A percentile compares a stretch with the other conserved stretches of the same genome.
Conservation (phyloP, 2,329 filamentous ascomycete species). For the Aureobasidium sp. region DNA sequence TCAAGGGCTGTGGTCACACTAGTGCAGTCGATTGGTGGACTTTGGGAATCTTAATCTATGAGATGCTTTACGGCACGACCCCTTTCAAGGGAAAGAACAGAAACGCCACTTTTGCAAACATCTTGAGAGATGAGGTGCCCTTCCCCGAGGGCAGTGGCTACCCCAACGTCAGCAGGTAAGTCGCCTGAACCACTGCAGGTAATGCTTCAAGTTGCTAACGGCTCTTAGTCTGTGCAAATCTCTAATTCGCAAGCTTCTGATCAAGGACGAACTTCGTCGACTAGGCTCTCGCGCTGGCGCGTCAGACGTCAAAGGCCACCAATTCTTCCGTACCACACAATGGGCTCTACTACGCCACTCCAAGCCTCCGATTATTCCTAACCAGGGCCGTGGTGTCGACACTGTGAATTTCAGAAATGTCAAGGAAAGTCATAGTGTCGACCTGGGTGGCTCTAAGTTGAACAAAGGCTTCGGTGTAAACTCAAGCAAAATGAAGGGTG, state of each 20-base stretch:
- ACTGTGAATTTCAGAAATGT: constrained; percentile 97
- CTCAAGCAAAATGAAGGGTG: constrained; percentile 53
- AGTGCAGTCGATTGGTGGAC: constrained; percentile 99
- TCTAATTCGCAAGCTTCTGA: constrained; percentile 88
- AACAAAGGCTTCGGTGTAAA: constrained; percentile 29
- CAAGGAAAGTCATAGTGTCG: constrained; percentile 93
- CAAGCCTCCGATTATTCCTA: constrained; percentile 94
- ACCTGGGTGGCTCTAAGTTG: constrained; percentile 55
- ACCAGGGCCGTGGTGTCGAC: constrained; percentile 81
- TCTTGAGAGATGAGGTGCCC: constrained; percentile 86
- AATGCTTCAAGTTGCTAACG: neutral
- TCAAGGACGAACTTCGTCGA: constrained; percentile 93
- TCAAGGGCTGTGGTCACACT: constrained; percentile 96
- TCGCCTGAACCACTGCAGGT: constrained; percentile 16
- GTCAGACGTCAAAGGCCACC: constrained; percentile 91
- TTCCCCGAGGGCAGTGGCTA: constrained; percentile 83
- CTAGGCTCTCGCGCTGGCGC: constrained; percentile 90
- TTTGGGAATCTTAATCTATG: constrained; percentile 90
- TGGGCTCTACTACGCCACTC: constrained; percentile 96
- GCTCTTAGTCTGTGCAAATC: constrained; percentile 78
- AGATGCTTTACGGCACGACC: constrained; percentile 97
- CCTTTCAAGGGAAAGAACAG: constrained; percentile 99
- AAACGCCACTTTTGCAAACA: constrained; percentile 97
- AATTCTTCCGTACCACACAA: constrained; percentile 91
- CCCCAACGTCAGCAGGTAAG: constrained; percentile 87